Conservation (phyloP, 2,329 filamentous ascomycete genomes). For the Pseudogymnoascus sp. region DNA sequence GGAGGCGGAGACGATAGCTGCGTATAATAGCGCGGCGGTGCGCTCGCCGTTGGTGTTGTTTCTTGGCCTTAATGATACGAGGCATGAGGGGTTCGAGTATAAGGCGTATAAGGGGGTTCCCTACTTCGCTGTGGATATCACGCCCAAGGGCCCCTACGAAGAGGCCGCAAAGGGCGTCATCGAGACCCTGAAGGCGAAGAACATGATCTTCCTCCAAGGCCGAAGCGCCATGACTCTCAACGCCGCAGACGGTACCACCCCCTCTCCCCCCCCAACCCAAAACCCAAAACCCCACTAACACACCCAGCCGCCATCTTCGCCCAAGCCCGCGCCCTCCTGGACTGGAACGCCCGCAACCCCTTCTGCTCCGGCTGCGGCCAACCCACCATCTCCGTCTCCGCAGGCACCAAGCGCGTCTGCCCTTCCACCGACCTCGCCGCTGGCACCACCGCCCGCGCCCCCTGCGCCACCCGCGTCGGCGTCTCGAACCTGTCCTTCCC, state of each 20-base stretch:
- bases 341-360: conserved; percentile 90
- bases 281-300: background rate
- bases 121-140: conserved; percentile 85
- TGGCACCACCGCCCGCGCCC: conserved; percentile 44
- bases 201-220: conserved; percentile 58
- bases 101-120: conserved; percentile 70
- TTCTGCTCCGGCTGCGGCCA: conserved; percentile 88
- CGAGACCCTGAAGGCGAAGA: conserved; percentile 49
- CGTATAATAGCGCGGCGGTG: conserved; percentile 61
- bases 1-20: conserved; percentile 64
- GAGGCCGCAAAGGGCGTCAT: conserved; percentile 55
- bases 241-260: conserved; percentile 37
- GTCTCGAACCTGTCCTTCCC: conserved; percentile 90
- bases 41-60: conserved; percentile 64
- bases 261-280: background rate
- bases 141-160: conserved; percentile 56
- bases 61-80: conserved; percentile 67
- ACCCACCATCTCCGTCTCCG: conserved; percentile 68
- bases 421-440: conserved; percentile 56
- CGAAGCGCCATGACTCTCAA: conserved; percentile 43
- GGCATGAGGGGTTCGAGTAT: conserved; percentile 39
- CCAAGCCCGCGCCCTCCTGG: conserved; percentile 76
- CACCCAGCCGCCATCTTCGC: conserved; percentile 75
- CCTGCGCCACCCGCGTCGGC: conserved; percentile 74
- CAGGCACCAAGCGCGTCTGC: conserved; percentile 72